These are phyloP conservation scores for Sporobolomyces roseus DNA, from an alignment of 768 basidiomycete species.

Conservation along the genomic window DNA sequence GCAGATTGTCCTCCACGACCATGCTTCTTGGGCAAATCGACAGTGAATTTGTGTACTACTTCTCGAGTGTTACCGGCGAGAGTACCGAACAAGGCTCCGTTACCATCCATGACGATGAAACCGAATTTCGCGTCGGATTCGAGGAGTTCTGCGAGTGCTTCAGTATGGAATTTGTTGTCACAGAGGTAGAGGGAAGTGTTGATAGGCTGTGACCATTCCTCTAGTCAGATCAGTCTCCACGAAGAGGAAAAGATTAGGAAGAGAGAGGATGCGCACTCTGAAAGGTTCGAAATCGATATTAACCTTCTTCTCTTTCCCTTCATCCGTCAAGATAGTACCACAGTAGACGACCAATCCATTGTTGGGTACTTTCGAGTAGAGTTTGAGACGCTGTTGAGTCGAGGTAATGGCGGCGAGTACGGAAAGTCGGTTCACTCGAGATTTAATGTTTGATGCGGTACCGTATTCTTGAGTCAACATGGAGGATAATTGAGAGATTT, in stretches of 20 bases:
- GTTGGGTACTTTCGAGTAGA: constrained; percentile 92
- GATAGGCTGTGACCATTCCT: constrained; percentile 58
- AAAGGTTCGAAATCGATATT: constrained; percentile 94
- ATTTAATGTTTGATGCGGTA: constrained; percentile 96
- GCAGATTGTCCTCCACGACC: constrained; percentile 99
- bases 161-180: constrained; percentile 99
- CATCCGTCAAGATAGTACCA: constrained; percentile 90
- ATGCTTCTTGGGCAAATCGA: constrained; percentile 99
- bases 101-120: constrained; percentile 99
- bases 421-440: constrained; percentile 93
- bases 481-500: constrained; percentile 86
- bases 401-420: constrained; percentile 97
- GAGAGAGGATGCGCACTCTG: constrained; percentile 53
- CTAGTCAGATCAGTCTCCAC: background rate
- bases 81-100: constrained; percentile 92
- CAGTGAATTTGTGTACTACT: constrained; percentile 95
- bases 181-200: constrained; percentile 98
- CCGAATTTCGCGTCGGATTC: constrained; percentile 97
- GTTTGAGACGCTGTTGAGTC: constrained; percentile 93
- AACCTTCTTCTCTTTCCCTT: constrained; percentile 95
- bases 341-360: constrained; percentile 95
- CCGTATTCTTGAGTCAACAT: constrained; percentile 83
- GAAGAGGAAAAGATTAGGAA: background rate
- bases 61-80: constrained; percentile 96
- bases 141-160: constrained; percentile 89